Conservation (phyloP, 23 red algal genomes). For the Gracilariopsis chorda region DNA sequence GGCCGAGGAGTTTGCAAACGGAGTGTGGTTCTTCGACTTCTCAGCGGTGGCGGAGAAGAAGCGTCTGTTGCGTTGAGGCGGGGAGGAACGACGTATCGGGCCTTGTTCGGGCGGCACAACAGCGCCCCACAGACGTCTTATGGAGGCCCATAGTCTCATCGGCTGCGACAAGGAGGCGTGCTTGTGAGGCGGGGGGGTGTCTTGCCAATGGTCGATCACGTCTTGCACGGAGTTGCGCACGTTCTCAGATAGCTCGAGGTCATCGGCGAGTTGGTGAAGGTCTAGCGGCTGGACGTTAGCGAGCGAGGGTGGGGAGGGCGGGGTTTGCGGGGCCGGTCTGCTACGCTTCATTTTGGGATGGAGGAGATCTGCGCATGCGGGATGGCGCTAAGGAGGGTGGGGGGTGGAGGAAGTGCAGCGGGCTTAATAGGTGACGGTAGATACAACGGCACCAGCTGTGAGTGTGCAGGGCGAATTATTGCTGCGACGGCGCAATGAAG, state of each 20-base stretch:
- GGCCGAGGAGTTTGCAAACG: background rate
- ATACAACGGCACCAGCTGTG: too few species aligned
- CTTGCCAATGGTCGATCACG: constrained; percentile 25
- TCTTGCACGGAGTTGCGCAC: background rate
- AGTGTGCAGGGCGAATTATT: too few species aligned
- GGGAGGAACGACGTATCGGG: background rate
- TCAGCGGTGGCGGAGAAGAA: background rate
- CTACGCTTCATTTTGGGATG: background rate
- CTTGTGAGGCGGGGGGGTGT: background rate
- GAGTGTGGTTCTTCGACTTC: background rate
- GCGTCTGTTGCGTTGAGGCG: background rate
- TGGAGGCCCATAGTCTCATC: constrained; percentile 11
- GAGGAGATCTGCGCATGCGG: background rate
- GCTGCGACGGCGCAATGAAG: too few species aligned
- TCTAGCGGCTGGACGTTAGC: constrained; percentile 36
- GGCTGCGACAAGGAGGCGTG: background rate
- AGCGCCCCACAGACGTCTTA: constrained; percentile 10
- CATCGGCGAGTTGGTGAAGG: constrained; percentile 4
- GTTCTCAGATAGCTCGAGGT: constrained; percentile 38
- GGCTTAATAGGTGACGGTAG: too few species aligned
- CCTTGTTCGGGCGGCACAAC: background rate
- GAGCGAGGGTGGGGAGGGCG: background rate
- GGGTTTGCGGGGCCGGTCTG: too few species aligned
- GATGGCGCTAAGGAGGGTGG: too few species aligned
- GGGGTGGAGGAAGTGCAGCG: too few species aligned